These are phyloP conservation scores for Phytophthora sp. DNA, from an alignment of 352 stramenopile species.

Conservation along the genomic window DNA sequence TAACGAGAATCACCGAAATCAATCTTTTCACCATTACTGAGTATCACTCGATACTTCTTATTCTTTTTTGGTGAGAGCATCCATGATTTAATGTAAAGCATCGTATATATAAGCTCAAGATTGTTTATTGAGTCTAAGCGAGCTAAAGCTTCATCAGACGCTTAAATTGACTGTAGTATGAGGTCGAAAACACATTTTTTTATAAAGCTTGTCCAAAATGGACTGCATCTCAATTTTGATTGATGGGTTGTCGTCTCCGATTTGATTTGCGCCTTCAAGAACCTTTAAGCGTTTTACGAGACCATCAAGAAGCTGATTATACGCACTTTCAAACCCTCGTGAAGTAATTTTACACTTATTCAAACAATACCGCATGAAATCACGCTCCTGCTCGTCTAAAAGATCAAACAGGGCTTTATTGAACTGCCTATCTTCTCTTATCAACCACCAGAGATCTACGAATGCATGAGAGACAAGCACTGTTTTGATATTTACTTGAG, in stretches of 20 bases:
- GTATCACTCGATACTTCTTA: too few species aligned
- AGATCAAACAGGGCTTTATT: slow-evolving; percentile 2
- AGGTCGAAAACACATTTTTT: slow-evolving; percentile 3
- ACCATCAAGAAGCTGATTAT: slow-evolving; percentile 2
- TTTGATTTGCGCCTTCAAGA: not conserved
- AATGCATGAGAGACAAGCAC: slow-evolving; percentile 5
- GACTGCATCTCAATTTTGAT: not conserved
- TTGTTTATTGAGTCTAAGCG: not conserved
- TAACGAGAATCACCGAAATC: too few species aligned
- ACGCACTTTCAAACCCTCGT: slow-evolving; percentile 6
- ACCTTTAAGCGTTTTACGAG: not conserved
- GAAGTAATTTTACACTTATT: slow-evolving; percentile 6
- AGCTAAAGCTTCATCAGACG: not conserved
- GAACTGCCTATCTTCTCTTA: not conserved
- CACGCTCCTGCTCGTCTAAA: not conserved
- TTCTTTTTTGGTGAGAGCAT: too few species aligned
- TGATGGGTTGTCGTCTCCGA: not conserved
- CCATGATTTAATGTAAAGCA: too few species aligned
- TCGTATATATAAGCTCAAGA: too few species aligned
- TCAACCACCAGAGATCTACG: not conserved
- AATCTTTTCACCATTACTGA: too few species aligned
- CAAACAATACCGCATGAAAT: slow-evolving; percentile 6
- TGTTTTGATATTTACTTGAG: slow-evolving; percentile 1
- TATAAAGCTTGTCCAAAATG: slow-evolving; percentile 3
- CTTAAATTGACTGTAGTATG: slow-evolving; percentile 2